Conservation (phyloP, 1,284 basidiomycete genomes). For the Microbotryum scabiosae region DNA sequence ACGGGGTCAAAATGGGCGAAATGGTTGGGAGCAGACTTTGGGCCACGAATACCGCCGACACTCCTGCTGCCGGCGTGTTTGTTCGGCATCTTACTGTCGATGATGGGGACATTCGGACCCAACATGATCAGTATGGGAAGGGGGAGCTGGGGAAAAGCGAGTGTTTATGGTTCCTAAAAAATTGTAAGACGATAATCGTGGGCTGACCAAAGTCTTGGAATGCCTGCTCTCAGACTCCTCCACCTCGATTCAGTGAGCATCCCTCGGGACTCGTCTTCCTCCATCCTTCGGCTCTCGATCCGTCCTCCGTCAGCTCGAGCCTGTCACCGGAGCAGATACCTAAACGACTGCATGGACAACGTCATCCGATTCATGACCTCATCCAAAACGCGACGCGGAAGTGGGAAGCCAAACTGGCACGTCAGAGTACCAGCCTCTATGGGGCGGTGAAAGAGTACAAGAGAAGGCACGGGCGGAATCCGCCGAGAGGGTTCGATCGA, state of each 20-base stretch:
- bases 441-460: constrained; percentile 35
- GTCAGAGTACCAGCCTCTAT: constrained; percentile 33
- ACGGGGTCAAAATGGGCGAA: too few species aligned
- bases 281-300: constrained; percentile 17
- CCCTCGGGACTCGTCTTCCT: constrained; percentile 25
- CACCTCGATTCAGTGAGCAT: constrained; percentile 16
- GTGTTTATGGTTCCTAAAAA: constrained; percentile 1
- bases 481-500: constrained; percentile 37
- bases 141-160: not conserved
- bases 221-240: not conserved
- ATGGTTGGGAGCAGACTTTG: too few species aligned
- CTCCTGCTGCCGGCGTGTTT: constrained; percentile 29
- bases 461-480: constrained; percentile 30
- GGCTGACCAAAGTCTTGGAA: not conserved
- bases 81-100: constrained; percentile 25
- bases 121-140: not conserved
- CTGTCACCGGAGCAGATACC: not conserved
- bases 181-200: not conserved
- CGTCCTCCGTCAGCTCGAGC: constrained; percentile 4
- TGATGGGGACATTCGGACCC: constrained; percentile 16
- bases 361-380: constrained; percentile 34
- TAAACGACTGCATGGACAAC: constrained; percentile 6
- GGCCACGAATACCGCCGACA: not conserved
- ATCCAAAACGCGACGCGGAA: constrained; percentile 31
- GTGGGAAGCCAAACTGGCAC: constrained; percentile 32